Conservation (phyloP, 768 basidiomycete genomes). For the Aureoboletus auriporus region DNA sequence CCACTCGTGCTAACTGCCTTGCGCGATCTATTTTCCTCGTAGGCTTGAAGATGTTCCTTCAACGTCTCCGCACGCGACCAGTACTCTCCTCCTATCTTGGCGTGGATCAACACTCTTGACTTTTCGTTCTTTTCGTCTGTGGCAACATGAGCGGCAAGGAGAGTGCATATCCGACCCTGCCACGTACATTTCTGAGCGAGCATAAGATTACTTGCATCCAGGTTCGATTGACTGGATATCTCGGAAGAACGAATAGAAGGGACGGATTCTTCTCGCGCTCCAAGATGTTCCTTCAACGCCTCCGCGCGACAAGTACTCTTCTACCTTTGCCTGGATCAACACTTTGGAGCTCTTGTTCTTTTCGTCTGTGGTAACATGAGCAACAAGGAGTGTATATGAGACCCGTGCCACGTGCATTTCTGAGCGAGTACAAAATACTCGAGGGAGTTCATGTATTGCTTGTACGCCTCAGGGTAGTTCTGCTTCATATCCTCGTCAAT, state of each 20-base stretch:
- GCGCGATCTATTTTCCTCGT: constrained; percentile 53
- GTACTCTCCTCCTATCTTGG: constrained; percentile 91
- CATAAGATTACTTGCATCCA: constrained; percentile 78
- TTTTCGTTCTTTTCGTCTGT: constrained; percentile 88
- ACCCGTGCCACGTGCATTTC: constrained; percentile 55
- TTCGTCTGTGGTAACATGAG: constrained; percentile 45
- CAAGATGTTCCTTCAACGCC: constrained; percentile 81
- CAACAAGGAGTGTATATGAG: too few species aligned
- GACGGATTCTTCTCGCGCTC: constrained; percentile 51
- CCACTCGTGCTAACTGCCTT: constrained; percentile 50
- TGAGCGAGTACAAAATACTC: constrained; percentile 98
- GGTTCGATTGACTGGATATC: constrained; percentile 43
- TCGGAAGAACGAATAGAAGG: too few species aligned
- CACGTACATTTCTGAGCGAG: constrained; percentile 83
- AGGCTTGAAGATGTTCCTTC: constrained; percentile 77
- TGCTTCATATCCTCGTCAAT: constrained; percentile 91
- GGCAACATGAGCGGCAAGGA: constrained; percentile 1
- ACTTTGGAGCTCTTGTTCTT: constrained; percentile 92
- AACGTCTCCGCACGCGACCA: constrained; percentile 87
- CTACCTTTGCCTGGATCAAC: constrained; percentile 83
- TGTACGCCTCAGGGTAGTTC: constrained; percentile 93
- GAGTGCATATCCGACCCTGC: not conserved
- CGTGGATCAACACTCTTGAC: constrained; percentile 78
- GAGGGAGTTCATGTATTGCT: constrained; percentile 89
- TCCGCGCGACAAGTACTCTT: constrained; percentile 93